Evolutionary conservation across 352 stramenopile genomes (phyloP), one percentile per base, ranked within the genome.

Genomic region (Elongisporangium undulatum): DNA sequence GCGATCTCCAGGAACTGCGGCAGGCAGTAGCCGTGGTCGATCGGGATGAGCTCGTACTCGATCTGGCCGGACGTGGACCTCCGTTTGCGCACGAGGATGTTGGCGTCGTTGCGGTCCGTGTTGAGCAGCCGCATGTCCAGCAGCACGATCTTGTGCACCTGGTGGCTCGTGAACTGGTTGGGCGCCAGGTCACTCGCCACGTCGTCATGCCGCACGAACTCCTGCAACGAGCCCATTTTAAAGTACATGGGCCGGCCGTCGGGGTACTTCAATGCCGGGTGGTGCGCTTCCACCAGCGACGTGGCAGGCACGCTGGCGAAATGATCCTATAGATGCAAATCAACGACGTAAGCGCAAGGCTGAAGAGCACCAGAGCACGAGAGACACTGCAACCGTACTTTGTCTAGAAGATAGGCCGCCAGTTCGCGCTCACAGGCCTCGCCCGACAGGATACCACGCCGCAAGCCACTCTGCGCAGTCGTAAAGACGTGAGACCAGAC

Each of bases 111-210:
- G 9, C 97, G 85, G 69, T 99, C 97, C 15, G 95, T 97, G 72
- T 99, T 99, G 55, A 99, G 84, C 34, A 99, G 68, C 8, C 97
- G 94, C 84, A 99, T 98, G 82, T 99, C 97, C 29, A 99, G 72
- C 57, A 99, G 79, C 26, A 97, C 97, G 75, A 99, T 98, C 71
- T 99, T 99, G 76, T 99, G 97, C 17, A 99, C 95, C 85, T 99
- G 86, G 56, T 91, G 82, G 0, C 69, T 62, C 59, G 68, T 96
- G 61, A 95, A 96, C 61, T 97, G 89, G 53, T 79, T 96, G 41
- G 92, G 91, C 48, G 87, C 90, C 9, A 98, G 68, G 62, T 99
- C 95, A 67, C 97, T 97, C 57, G 95, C 97, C 12, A 97, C 91
- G 64, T 97, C 96, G 66, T 98, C 92, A 56, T 97, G 90, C 6